Conservation (phyloP, 2,329 filamentous ascomycete genomes). For the Nemania sp. region DNA sequence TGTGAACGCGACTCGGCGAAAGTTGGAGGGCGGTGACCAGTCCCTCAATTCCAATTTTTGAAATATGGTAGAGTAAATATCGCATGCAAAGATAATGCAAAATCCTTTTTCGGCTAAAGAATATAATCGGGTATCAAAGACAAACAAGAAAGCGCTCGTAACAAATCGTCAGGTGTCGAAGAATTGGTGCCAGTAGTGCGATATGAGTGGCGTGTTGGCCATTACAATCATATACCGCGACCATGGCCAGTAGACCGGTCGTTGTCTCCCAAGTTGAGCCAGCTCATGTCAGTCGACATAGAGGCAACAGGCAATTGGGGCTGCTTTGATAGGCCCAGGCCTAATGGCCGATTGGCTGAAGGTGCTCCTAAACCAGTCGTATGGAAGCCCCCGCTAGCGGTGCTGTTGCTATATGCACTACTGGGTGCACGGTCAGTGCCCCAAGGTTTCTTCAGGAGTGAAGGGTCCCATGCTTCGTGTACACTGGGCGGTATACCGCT, state of each 20-base stretch:
- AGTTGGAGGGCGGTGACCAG: no score
- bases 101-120: neutral
- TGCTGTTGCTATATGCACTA: slow-evolving; percentile 53
- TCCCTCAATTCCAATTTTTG: no score
- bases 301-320: slow-evolving; percentile 55
- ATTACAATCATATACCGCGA: slow-evolving; percentile 21
- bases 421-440: slow-evolving; percentile 54
- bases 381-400: slow-evolving; percentile 41
- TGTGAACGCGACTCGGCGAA: slow-evolving; percentile 3
- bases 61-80: neutral
- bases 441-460: slow-evolving; percentile 51
- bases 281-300: slow-evolving; percentile 72
- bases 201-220: neutral
- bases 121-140: slow-evolving; percentile 7
- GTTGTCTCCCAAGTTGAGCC: slow-evolving; percentile 70
- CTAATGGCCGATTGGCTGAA: slow-evolving; percentile 33
- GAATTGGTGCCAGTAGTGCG: neutral
- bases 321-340: slow-evolving; percentile 49
- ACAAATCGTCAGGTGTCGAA: slow-evolving; percentile 3
- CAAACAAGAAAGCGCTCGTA: slow-evolving; percentile 4
- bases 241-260: slow-evolving; percentile 59
- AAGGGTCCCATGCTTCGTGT: slow-evolving; percentile 58
- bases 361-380: slow-evolving; percentile 45
- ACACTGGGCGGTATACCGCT: slow-evolving; percentile 69
- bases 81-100: neutral